Evolutionary conservation across 2,329 filamentous ascomycete species (phyloP).

Genomic region (Colletotrichum shisoi): DNA sequence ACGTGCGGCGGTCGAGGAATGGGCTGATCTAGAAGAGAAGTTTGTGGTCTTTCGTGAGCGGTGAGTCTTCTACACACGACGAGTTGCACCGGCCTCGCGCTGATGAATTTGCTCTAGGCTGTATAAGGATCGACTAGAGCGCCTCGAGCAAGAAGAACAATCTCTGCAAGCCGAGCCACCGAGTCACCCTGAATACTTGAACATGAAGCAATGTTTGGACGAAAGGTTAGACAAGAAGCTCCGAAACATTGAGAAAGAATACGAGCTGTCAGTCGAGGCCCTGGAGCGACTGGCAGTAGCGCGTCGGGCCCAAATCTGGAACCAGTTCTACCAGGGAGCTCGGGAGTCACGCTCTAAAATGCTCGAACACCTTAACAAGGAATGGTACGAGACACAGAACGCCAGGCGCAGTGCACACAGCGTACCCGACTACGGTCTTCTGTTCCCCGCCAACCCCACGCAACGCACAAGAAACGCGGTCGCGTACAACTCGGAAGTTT

Average conservation of each 20-base stretch:
- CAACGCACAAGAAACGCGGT: slow-evolving; percentile 85
- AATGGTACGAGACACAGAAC: slow-evolving; percentile 92
- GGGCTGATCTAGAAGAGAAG: slow-evolving; percentile 83
- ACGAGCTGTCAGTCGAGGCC: slow-evolving; percentile 76
- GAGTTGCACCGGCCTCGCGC: neutral
- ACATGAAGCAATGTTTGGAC: slow-evolving; percentile 87
- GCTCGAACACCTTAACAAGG: slow-evolving; percentile 81
- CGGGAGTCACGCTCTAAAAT: slow-evolving; percentile 83
- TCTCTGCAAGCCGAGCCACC: slow-evolving; percentile 66
- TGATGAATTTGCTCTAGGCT: slow-evolving; percentile 62
- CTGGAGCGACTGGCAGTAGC: slow-evolving; percentile 79
- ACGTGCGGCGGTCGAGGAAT: slow-evolving; percentile 78
- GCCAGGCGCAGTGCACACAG: slow-evolving; percentile 83
- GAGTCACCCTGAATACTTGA: slow-evolving; percentile 91
- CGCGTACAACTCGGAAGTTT: slow-evolving; percentile 94
- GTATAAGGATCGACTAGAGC: slow-evolving; percentile 85
- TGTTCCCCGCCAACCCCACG: slow-evolving; percentile 77
- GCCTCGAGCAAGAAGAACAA: slow-evolving; percentile 75
- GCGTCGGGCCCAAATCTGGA: slow-evolving; percentile 83
- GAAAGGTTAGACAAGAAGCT: slow-evolving; percentile 82
- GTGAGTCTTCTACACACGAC: slow-evolving; percentile 53
- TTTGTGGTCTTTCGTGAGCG: slow-evolving; percentile 86
- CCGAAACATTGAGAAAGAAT: slow-evolving; percentile 75
- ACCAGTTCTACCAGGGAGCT: slow-evolving; percentile 87
- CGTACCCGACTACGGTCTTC: slow-evolving; percentile 81